Conservation (phyloP, 495 filamentous ascomycete genomes). For the Penicillium egyptiacum region DNA sequence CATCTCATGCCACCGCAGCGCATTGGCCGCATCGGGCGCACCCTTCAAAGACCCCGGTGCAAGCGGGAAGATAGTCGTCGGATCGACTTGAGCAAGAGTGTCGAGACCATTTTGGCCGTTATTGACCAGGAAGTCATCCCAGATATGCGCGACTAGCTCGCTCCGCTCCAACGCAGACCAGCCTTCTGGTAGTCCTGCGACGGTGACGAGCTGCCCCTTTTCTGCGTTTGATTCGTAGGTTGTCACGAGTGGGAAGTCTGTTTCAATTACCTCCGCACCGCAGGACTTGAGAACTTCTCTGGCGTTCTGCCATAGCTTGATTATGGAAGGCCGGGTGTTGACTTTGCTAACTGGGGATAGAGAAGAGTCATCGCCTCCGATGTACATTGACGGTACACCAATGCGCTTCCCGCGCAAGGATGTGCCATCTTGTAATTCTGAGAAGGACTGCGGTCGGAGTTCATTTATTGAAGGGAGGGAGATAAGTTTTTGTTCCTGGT, state of each 20-base stretch:
- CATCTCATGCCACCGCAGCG: slow-evolving; percentile 35
- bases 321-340: slow-evolving; percentile 28
- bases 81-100: slow-evolving; percentile 31
- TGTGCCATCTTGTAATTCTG: slow-evolving; percentile 16
- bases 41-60: slow-evolving; percentile 33
- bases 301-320: slow-evolving; percentile 35
- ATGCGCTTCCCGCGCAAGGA: slow-evolving; percentile 33
- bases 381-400: slow-evolving; percentile 39
- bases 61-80: slow-evolving; percentile 35
- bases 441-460: slow-evolving; percentile 30
- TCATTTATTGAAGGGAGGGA: slow-evolving; percentile 26
- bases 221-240: slow-evolving; percentile 33
- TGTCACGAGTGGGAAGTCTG: slow-evolving; percentile 35
- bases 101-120: slow-evolving; percentile 31
- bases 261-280: slow-evolving; percentile 36
- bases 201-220: slow-evolving; percentile 32
- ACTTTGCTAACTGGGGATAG: slow-evolving; percentile 24
- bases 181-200: slow-evolving; percentile 33
- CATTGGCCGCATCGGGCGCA: slow-evolving; percentile 33
- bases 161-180: slow-evolving; percentile 37
- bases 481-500: slow-evolving; percentile 33
- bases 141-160: slow-evolving; percentile 35
- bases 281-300: slow-evolving; percentile 25
- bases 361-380: slow-evolving; percentile 28
- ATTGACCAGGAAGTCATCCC: slow-evolving; percentile 35